phyloP scores from a whole-genome alignment of 140 eudicot genomes.

The Bidens hawaiensis region DNA sequence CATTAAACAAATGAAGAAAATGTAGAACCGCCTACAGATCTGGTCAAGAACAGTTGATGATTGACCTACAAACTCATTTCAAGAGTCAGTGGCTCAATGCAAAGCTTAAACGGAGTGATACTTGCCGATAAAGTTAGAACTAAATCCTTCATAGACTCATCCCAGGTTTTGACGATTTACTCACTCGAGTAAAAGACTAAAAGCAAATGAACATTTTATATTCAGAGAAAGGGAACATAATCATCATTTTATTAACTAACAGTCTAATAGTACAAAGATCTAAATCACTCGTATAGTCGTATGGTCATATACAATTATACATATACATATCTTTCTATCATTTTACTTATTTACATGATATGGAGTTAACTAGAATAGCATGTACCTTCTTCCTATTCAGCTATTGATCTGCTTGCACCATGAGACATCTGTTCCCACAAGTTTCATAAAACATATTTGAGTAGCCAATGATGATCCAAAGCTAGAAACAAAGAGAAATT shows the following conservation, averaged over 20 bases:
- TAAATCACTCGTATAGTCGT: constrained; percentile 6
- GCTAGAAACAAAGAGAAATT: constrained; percentile 6
- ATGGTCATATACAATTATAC: constrained; percentile 14
- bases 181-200: background rate
- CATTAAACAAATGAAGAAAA: background rate
- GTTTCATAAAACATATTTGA: background rate
- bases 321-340: constrained; percentile 3
- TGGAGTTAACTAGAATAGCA: background rate
- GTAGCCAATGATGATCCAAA: background rate
- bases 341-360: constrained; percentile 10
- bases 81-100: background rate
- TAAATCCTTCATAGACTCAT: background rate
- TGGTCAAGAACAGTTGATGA: background rate
- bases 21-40: background rate
- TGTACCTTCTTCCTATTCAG: constrained; percentile 13
- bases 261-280: constrained; percentile 10
- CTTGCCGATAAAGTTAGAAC: background rate
- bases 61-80: background rate
- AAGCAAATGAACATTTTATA: background rate
- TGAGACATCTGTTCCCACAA: background rate
- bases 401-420: constrained; percentile 11
- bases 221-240: background rate
- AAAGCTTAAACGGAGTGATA: background rate
- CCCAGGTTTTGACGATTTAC: background rate
- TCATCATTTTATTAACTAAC: background rate